Conservation (phyloP, 1,284 basidiomycete genomes). For the Heterobasidion parviporum region DNA sequence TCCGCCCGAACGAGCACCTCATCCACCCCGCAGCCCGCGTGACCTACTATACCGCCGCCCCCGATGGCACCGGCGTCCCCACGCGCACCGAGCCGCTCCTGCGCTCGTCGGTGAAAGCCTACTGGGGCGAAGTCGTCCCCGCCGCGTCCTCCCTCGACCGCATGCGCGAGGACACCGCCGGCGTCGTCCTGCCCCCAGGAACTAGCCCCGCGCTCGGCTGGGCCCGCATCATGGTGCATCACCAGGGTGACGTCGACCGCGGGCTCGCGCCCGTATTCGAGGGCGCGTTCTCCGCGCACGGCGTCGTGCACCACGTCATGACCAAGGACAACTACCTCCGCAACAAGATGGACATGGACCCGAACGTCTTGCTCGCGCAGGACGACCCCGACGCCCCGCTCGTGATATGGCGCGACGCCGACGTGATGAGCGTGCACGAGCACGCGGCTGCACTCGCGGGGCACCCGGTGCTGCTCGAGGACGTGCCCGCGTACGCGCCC, state of each 20-base stretch:
- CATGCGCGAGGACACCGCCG: slow-evolving; percentile 52
- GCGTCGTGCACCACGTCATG: slow-evolving; percentile 67
- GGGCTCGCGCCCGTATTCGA: slow-evolving; percentile 57
- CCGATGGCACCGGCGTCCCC: slow-evolving; percentile 38
- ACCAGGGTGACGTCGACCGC: slow-evolving; percentile 45
- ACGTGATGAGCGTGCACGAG: slow-evolving; percentile 47
- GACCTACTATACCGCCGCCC: slow-evolving; percentile 41
- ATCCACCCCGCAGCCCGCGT: slow-evolving; percentile 72
- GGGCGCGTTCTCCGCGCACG: slow-evolving; percentile 66
- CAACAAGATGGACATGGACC: slow-evolving; percentile 50
- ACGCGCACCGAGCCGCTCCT: slow-evolving; percentile 43
- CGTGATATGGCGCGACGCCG: slow-evolving; percentile 68
- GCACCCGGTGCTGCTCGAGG: slow-evolving; percentile 2
- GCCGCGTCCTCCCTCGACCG: slow-evolving; percentile 38
- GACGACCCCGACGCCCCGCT: slow-evolving; percentile 41
- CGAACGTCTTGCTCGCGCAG: slow-evolving; percentile 30
- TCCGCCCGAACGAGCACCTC: slow-evolving; percentile 68
- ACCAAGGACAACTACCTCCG: slow-evolving; percentile 67
- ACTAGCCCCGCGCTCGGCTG: slow-evolving; percentile 46
- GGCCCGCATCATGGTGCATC: slow-evolving; percentile 65
- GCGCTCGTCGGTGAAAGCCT: slow-evolving; percentile 50
- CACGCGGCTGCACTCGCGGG: slow-evolving; percentile 25
- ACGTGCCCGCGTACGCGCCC: slow-evolving; percentile 12
- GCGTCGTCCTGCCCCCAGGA: slow-evolving; percentile 34
- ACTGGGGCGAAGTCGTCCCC: slow-evolving; percentile 62